Conservation (phyloP, 164 flowering plant species). For the Protea cynaroides region DNA sequence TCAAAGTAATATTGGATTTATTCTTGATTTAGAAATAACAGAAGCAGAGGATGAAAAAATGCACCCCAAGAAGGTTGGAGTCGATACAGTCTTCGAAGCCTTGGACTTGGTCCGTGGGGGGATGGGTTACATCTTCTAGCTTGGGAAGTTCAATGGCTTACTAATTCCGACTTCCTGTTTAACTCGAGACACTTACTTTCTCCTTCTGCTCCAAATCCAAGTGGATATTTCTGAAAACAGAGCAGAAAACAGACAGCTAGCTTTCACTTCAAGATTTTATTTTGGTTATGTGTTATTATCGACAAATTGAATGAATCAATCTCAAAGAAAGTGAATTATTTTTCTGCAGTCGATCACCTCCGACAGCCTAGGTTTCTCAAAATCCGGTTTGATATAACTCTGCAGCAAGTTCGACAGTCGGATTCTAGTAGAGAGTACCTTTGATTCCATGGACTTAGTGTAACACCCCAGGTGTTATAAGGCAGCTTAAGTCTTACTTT, state of each 20-base stretch:
- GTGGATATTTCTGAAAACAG: slow-evolving; percentile 15
- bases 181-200: not conserved
- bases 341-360: slow-evolving; percentile 36
- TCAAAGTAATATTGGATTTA: too few species aligned
- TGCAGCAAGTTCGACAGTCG: slow-evolving; percentile 28
- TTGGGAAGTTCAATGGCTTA: slow-evolving; percentile 67
- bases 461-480: too few species aligned
- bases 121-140: slow-evolving; percentile 82
- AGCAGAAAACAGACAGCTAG: too few species aligned
- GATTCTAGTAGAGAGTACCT: slow-evolving; percentile 34
- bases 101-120: slow-evolving; percentile 94
- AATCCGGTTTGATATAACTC: slow-evolving; percentile 53
- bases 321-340: slow-evolving; percentile 1
- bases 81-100: slow-evolving; percentile 99
- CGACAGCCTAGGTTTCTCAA: slow-evolving; percentile 59
- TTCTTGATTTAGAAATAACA: too few species aligned
- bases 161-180: slow-evolving; percentile 4
- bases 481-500: too few species aligned
- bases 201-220: slow-evolving; percentile 14
- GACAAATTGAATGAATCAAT: not conserved
- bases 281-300: not conserved
- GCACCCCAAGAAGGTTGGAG: slow-evolving; percentile 97
- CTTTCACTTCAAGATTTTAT: not conserved
- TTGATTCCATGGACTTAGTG: slow-evolving; percentile 25
- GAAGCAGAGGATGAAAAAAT: slow-evolving; percentile 2